Conservation (phyloP, 2,329 filamentous ascomycete species). For the Ceratocystis diversiconidia region DNA sequence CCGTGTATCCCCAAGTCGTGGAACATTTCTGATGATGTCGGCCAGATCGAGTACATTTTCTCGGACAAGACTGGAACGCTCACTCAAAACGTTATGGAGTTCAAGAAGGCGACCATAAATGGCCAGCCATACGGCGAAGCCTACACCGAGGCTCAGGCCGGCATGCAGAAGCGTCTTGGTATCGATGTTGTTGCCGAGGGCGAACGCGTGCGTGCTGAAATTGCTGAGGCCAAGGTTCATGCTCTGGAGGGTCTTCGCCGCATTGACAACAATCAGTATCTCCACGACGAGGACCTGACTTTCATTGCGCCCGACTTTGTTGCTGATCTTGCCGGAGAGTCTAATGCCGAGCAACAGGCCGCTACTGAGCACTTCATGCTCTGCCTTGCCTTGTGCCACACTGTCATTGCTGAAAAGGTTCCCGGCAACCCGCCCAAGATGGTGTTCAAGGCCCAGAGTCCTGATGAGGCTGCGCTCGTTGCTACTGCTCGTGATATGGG, state of each 20-base stretch:
- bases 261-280: conserved; percentile 77
- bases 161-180: conserved; percentile 85
- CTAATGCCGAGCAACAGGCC: conserved; percentile 58
- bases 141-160: conserved; percentile 91
- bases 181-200: conserved; percentile 73
- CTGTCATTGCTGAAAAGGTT: conserved; percentile 78
- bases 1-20: conserved; percentile 94
- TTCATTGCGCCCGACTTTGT: conserved; percentile 88
- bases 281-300: conserved; percentile 78
- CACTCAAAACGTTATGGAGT: conserved; percentile 99
- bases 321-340: conserved; percentile 62
- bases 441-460: conserved; percentile 92
- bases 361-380: conserved; percentile 89
- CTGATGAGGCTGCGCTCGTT: conserved; percentile 88
- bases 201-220: conserved; percentile 57
- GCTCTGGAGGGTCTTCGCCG: conserved; percentile 61
- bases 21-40: conserved; percentile 97
- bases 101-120: conserved; percentile 96
- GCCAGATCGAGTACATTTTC: conserved; percentile 98
- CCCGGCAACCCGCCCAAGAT: conserved; percentile 86
- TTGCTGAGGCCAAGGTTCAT: conserved; percentile 58
- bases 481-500: conserved; percentile 89
- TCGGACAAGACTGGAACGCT: conserved; percentile 95
- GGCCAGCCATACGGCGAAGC: conserved; percentile 94
- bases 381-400: conserved; percentile 87